phyloP scores from a whole-genome alignment of 2,329 filamentous ascomycete species.

The Alternaria sp. region DNA sequence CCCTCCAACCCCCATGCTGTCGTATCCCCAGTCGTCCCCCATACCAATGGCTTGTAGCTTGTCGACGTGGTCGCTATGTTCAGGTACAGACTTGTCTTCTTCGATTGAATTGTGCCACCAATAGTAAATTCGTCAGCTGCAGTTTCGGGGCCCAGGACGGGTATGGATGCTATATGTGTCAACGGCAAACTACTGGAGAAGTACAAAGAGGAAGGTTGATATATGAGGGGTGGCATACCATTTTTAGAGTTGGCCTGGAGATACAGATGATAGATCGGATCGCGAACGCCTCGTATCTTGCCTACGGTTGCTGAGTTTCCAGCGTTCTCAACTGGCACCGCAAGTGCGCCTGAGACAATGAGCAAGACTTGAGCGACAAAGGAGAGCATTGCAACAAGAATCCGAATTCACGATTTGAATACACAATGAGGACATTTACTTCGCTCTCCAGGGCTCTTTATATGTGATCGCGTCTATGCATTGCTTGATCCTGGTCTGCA shows the following conservation, averaged over 20 bases:
- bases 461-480: not conserved
- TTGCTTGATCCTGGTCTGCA: not conserved
- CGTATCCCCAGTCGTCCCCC: constrained; percentile 54
- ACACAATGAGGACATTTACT: not conserved
- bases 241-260: constrained; percentile 59
- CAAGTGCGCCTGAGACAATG: constrained; percentile 12
- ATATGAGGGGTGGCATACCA: constrained; percentile 28
- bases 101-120: constrained; percentile 59
- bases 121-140: constrained; percentile 62
- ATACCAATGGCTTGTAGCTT: constrained; percentile 58
- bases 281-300: constrained; percentile 61
- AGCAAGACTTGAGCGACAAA: constrained; percentile 17
- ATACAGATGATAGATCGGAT: constrained; percentile 64
- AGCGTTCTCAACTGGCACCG: constrained; percentile 20
- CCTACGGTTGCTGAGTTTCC: constrained; percentile 53
- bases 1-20: constrained; percentile 62
- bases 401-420: not conserved
- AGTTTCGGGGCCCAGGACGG: constrained; percentile 63
- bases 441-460: not conserved
- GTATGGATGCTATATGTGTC: constrained; percentile 46
- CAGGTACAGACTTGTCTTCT: constrained; percentile 59
- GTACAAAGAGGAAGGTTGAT: not conserved
- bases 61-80: constrained; percentile 58
- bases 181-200: not conserved
- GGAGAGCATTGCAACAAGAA: constrained; percentile 12